Conservation (phyloP, 2,329 filamentous ascomycete species). For the Colletotrichum abscissum region DNA sequence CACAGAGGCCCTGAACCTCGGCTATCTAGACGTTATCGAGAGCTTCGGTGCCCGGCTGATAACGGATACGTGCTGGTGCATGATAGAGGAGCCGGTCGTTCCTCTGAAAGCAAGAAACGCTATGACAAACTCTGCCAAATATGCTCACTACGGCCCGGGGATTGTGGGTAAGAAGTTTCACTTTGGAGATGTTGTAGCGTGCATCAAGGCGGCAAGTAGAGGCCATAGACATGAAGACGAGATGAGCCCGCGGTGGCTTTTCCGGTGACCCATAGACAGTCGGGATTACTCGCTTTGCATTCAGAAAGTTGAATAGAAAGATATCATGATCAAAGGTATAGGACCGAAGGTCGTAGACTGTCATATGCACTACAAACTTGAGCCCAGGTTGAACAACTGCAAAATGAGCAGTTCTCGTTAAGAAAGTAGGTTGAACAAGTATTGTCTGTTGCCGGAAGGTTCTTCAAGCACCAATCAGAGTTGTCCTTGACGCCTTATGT, state of each 20-base stretch:
- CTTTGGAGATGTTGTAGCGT: background rate
- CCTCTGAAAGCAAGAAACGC: slow-evolving; percentile 42
- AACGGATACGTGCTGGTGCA: slow-evolving; percentile 61
- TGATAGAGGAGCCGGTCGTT: slow-evolving; percentile 54
- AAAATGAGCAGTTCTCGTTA: too few species aligned
- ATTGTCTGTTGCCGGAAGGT: too few species aligned
- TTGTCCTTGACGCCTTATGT: too few species aligned
- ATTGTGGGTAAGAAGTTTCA: slow-evolving; percentile 32
- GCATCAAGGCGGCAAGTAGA: background rate
- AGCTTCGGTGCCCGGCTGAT: slow-evolving; percentile 51
- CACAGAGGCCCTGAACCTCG: slow-evolving; percentile 38
- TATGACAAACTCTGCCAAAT: slow-evolving; percentile 59
- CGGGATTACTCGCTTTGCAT: too few species aligned
- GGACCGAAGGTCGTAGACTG: too few species aligned
- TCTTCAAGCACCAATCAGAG: too few species aligned
- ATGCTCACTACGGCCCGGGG: slow-evolving; percentile 54
- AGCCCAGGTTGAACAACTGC: too few species aligned
- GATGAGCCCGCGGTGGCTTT: background rate
- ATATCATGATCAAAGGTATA: too few species aligned
- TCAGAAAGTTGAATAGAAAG: too few species aligned
- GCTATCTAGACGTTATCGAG: slow-evolving; percentile 44
- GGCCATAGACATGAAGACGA: background rate
- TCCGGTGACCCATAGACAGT: background rate
- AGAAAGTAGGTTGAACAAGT: too few species aligned
- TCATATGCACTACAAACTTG: too few species aligned